A percentile compares a stretch with the other conserved stretches of the same genome.
Conservation (phyloP, 148 eudicot genomes). For the Rhododendron molle region DNA sequence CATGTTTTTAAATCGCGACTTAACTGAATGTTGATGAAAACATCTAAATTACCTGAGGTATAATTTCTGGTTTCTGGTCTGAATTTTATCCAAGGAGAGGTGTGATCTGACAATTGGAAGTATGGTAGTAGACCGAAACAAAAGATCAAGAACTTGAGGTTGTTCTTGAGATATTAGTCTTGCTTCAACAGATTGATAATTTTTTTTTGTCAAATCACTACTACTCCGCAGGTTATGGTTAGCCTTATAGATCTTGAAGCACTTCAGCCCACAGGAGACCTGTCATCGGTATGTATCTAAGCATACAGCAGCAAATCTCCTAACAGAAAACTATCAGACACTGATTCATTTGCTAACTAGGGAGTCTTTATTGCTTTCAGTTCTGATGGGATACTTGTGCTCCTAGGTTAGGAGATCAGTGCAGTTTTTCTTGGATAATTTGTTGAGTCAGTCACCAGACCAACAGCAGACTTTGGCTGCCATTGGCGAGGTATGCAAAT, state of each 20-base stretch:
- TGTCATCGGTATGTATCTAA: slow-evolving; percentile 63
- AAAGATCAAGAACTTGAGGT: background rate
- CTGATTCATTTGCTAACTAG: background rate
- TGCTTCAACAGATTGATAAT: background rate
- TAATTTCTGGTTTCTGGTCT: background rate
- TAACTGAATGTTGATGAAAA: background rate
- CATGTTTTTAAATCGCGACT: background rate
- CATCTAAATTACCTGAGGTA: background rate
- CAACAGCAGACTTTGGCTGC: slow-evolving; percentile 91
- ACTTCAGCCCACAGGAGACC: slow-evolving; percentile 95
- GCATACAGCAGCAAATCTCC: slow-evolving; percentile 4
- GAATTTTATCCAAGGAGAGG: background rate
- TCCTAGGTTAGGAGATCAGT: slow-evolving; percentile 88
- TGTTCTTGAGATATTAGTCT: background rate
- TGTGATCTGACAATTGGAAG: background rate
- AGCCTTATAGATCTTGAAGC: slow-evolving; percentile 93
- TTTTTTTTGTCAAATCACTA: background rate
- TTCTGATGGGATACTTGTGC: slow-evolving; percentile 8
- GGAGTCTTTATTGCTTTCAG: background rate
- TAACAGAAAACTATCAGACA: background rate
- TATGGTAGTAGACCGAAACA: background rate
- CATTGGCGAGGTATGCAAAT: slow-evolving; percentile 78
- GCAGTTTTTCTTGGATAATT: slow-evolving; percentile 86
- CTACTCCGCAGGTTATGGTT: slow-evolving; percentile 58
- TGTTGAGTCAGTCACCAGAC: slow-evolving; percentile 78